Percentiles rank a stretch among this genome's conserved stretches.
phyloP scores from a whole-genome alignment of 2,329 filamentous ascomycete genomes.

The Penicillium sp. region DNA sequence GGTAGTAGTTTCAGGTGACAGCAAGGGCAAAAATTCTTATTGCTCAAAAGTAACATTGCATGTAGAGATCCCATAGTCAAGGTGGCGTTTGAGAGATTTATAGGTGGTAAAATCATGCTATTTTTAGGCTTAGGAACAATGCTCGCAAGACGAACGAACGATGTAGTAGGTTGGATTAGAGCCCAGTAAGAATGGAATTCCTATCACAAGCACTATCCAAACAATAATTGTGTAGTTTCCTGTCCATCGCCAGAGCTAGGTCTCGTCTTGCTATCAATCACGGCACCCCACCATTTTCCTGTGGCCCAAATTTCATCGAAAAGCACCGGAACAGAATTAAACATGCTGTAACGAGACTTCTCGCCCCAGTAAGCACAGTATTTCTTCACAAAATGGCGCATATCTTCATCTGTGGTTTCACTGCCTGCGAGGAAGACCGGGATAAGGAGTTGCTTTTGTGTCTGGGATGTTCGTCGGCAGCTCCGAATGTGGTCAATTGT shows the following conservation, averaged over 20 bases:
- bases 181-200: background rate
- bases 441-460: conserved; percentile 33
- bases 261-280: conserved; percentile 15
- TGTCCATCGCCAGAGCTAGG: background rate
- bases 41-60: too few relatives aligned
- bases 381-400: conserved; percentile 18
- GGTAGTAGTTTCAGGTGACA: too few relatives aligned
- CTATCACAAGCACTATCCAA: background rate
- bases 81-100: too few relatives aligned
- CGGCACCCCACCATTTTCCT: conserved; percentile 14
- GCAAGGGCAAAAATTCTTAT: too few relatives aligned
- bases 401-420: conserved; percentile 18
- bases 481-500: conserved; percentile 26
- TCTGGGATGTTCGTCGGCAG: conserved; percentile 22
- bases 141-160: background rate
- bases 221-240: background rate
- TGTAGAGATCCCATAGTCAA: too few relatives aligned
- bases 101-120: too few relatives aligned
- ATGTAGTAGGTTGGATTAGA: background rate
- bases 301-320: conserved; percentile 18
- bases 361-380: conserved; percentile 30
- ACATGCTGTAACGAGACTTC: conserved; percentile 29
- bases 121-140: too few relatives aligned
- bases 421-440: conserved; percentile 31
- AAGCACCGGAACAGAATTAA: conserved; percentile 13